Base-by-base conservation (phyloP, 305 asterid genomes). In the Fraxinus baroniana region DNA sequence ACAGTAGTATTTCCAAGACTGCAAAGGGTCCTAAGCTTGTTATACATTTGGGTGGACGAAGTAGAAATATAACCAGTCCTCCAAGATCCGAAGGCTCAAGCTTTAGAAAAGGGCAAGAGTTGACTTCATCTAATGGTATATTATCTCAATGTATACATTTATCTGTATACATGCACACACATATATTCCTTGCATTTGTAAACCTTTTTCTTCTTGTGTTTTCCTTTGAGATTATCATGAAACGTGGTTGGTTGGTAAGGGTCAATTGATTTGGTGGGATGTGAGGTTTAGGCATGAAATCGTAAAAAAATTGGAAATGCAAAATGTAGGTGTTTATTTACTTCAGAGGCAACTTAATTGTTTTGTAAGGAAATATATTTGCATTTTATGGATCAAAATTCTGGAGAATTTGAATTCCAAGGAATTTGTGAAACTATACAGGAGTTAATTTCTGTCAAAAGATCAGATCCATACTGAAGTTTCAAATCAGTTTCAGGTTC, bases 21-120 rank as follows among this genome's bases (percentile, higher is more conserved):
- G 83, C 89, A 20, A 93, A 86, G 80, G 97, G 94, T 75, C 91
- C 95, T 33, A 94, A 95, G 91, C 92, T 93, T 70, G 98, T 97
- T 82, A 94, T 94, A 86, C 98, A 92, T 89, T 83, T 93, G 92
- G 97, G 98, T 74, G 88, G 90, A 18, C 87, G 94, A 75, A 90
- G 87, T 87, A 92, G 87, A 89, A 92, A 86, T 73, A 70, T 85
- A 44, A 77, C 90, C 60, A 87, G 87, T 82, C 90, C 97, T 81
- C 92, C 93, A 0, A 87, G 81, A 85, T 88, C 91, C 73, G 95
- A 95, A 79, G 87, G 87, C 79, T 90, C 97, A 85, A 89, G 90
- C 84, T 85, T 82, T 75, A 89, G 85, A 80, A 89, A 80, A 82
- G 94, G 89, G 36, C 89, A 88, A 78, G 89, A 87, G 62, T 79